phyloP scores from a whole-genome alignment of 306 rosid genomes.

The Cucurbita argyrosperma region DNA sequence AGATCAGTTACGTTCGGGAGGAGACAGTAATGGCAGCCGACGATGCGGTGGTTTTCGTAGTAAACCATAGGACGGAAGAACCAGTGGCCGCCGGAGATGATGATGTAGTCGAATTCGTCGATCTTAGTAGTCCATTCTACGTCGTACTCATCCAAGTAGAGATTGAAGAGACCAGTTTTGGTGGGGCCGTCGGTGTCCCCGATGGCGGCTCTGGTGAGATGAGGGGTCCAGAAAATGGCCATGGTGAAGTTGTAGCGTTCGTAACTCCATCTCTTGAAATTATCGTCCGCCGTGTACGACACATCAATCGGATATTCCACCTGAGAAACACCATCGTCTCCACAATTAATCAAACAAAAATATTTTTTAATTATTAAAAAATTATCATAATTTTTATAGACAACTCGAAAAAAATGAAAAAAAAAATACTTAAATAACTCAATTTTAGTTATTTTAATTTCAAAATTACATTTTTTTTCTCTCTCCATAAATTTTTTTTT shows the following conservation, averaged over 20 bases:
- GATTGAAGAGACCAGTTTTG: conserved; percentile 38
- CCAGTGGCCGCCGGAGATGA: conserved; percentile 78
- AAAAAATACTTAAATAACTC: background rate
- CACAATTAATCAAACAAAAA: too few relatives aligned
- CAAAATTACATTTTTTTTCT: too few relatives aligned
- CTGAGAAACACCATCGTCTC: conserved; percentile 9
- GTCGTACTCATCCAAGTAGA: conserved; percentile 62
- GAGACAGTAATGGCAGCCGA: conserved; percentile 63
- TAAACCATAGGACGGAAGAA: conserved; percentile 46
- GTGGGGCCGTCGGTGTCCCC: conserved; percentile 36
- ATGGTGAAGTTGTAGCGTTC: conserved; percentile 68
- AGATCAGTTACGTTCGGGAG: conserved; percentile 36
- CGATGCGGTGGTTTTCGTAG: conserved; percentile 29
- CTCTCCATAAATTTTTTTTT: too few relatives aligned
- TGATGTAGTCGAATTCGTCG: conserved; percentile 38
- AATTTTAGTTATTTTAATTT: too few relatives aligned
- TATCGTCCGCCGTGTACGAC: conserved; percentile 39
- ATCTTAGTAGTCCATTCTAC: conserved; percentile 44
- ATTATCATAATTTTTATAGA: too few relatives aligned
- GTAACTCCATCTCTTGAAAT: conserved; percentile 60
- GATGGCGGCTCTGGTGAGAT: conserved; percentile 38
- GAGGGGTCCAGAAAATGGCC: conserved; percentile 64
- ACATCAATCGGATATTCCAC: conserved; percentile 70
- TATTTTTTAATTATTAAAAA: too few relatives aligned
- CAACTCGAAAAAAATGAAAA: too few relatives aligned